phyloP scores from a whole-genome alignment of 2,329 filamentous ascomycete genomes.

The Fonsecaea erecta region DNA sequence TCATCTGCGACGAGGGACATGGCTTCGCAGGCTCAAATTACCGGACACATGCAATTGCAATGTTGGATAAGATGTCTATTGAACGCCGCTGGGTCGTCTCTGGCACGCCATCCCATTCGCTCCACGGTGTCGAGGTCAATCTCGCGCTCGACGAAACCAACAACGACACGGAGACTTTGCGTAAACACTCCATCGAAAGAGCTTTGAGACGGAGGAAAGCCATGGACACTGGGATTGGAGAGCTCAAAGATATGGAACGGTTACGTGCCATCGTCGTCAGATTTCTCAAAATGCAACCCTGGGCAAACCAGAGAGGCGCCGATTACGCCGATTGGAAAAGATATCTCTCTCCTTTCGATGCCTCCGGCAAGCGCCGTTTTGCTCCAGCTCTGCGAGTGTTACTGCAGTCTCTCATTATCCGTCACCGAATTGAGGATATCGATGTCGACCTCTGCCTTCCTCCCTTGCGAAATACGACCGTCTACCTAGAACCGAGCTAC shows the following conservation, averaged over 20 bases:
- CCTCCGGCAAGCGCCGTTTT: conserved; percentile 57
- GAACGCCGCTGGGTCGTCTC: conserved; percentile 87
- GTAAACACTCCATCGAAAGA: conserved; percentile 23
- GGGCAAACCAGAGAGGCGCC: conserved; percentile 67
- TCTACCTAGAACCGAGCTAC: conserved; percentile 78
- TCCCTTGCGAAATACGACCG: conserved; percentile 70
- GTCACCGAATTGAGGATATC: conserved; percentile 76
- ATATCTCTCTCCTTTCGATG: conserved; percentile 70
- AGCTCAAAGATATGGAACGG: conserved; percentile 68
- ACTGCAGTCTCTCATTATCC: conserved; percentile 78
- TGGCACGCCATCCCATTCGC: conserved; percentile 82
- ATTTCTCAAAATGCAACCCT: conserved; percentile 78
- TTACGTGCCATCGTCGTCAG: conserved; percentile 68
- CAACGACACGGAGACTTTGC: conserved; percentile 13
- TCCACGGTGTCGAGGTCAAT: conserved; percentile 75
- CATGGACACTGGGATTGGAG: conserved; percentile 55
- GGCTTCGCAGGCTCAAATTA: conserved; percentile 71
- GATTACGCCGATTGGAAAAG: conserved; percentile 72
- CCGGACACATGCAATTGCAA: conserved; percentile 62
- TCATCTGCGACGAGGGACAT: conserved; percentile 93
- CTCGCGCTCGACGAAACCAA: conserved; percentile 50
- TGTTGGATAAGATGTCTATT: conserved; percentile 60
- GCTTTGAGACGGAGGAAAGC: conserved; percentile 36
- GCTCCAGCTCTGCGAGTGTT: conserved; percentile 63
- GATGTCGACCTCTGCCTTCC: conserved; percentile 68